phyloP scores from a whole-genome alignment of 257 asterid species.

The Solanum paucissectum region DNA sequence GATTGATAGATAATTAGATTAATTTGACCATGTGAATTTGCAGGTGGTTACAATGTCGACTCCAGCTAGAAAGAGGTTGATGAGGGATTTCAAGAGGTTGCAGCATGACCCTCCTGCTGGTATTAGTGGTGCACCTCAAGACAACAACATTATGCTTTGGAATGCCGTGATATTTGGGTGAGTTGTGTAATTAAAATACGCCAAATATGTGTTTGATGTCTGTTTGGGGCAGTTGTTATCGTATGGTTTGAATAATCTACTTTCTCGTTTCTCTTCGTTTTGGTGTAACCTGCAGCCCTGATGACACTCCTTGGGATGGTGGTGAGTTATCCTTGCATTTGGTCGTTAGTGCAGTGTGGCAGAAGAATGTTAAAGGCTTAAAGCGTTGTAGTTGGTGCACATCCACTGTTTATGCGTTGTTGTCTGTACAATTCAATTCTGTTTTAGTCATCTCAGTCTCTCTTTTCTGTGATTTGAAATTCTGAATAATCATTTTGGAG shows the following conservation, averaged over 20 bases:
- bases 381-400: background rate
- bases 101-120: constrained; percentile 90
- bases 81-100: constrained; percentile 81
- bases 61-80: constrained; percentile 71
- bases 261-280: constrained; percentile 22
- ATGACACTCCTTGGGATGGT: constrained; percentile 92
- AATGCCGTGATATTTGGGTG: constrained; percentile 78
- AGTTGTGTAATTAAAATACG: constrained; percentile 3
- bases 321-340: constrained; percentile 44
- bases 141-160: constrained; percentile 76
- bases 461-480: background rate
- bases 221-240: background rate
- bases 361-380: background rate
- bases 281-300: constrained; percentile 64
- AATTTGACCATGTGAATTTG: background rate
- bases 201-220: background rate
- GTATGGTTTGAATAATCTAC: constrained; percentile 13
- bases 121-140: constrained; percentile 72
- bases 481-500: background rate
- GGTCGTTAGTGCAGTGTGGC: background rate
- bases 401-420: background rate
- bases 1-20: background rate
- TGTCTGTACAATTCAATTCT: background rate
- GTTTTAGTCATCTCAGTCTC: background rate
- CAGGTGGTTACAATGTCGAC: constrained; percentile 54